Conservation (phyloP, 495 filamentous ascomycete species). For the Hyaloscypha finlandica region DNA sequence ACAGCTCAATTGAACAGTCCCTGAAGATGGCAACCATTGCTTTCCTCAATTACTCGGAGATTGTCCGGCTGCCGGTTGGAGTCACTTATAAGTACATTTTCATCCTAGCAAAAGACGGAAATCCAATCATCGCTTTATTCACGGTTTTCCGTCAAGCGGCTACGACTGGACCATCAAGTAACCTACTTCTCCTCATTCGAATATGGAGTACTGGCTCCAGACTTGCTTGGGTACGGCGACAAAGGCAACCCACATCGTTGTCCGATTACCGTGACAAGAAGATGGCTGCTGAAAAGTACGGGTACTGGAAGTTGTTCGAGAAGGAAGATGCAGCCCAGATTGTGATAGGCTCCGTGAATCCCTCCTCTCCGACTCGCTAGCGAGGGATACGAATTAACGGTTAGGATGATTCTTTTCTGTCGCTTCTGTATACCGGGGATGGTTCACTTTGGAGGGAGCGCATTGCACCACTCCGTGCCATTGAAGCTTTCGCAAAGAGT, state of each 20-base stretch:
- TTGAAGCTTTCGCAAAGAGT: slow-evolving; percentile 21
- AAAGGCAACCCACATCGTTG: slow-evolving; percentile 39
- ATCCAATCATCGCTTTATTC: slow-evolving; percentile 44
- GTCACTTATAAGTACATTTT: slow-evolving; percentile 22
- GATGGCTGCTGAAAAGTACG: slow-evolving; percentile 36
- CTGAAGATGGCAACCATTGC: too few relatives aligned
- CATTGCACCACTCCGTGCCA: slow-evolving; percentile 19
- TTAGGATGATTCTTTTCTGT: slow-evolving; percentile 20
- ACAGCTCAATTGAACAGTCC: too few relatives aligned
- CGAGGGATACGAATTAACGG: slow-evolving; percentile 3
- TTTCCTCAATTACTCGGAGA: too few relatives aligned
- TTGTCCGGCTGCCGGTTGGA: too few relatives aligned
- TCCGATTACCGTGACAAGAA: slow-evolving; percentile 37
- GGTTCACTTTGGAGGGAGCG: slow-evolving; percentile 21
- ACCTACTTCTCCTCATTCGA: slow-evolving; percentile 35
- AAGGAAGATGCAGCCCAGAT: slow-evolving; percentile 5
- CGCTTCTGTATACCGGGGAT: slow-evolving; percentile 18
- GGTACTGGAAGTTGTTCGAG: slow-evolving; percentile 30
- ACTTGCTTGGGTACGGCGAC: slow-evolving; percentile 51
- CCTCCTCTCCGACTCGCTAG: neutral
- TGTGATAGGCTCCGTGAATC: slow-evolving; percentile 2
- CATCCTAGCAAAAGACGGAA: slow-evolving; percentile 11
- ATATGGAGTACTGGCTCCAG: slow-evolving; percentile 49
- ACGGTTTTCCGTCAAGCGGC: slow-evolving; percentile 45
- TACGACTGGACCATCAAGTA: slow-evolving; percentile 49